Base-by-base conservation (phyloP, 2,329 filamentous ascomycete genomes). In the Apiospora arundinis region DNA sequence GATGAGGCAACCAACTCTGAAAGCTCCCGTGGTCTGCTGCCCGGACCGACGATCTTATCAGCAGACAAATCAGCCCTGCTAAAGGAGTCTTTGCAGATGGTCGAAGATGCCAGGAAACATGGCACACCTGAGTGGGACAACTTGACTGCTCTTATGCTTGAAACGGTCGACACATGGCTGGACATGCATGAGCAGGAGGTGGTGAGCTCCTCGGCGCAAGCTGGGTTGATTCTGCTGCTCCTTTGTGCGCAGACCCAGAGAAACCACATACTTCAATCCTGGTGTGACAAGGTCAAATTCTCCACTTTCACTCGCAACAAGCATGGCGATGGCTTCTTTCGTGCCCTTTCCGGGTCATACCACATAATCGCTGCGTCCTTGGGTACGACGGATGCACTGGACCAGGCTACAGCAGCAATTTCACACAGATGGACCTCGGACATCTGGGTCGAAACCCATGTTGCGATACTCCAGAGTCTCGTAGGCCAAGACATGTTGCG, bases 401-500 rank as follows among this genome's bases (percentile, higher is more conserved):
- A 68, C 1, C 60, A 72, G 14, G 83, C 85, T n/a, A 83, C 82
- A 70, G 75, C 82, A 11, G 83, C 86, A 2, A 79, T 92, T 16
- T 76, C 85, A 21, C 80, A 83, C 66, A 83, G 89, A n/a, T 92
- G 90, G 90, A 76, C 77, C 1, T 80, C 78, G 18, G 87, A 89
- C 69, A 77, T 74, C 2, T 80, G 86, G 28, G 82, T 90, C 21
- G 88, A 90, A 14, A 88, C 85, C 4, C 83, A 86, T 23, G 85
- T 87, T 3, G 83, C 88, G 1, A 86, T 92, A 37, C 80, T 92
- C 16, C 85, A 87, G 72, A 88, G 87, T 68, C 80, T 92, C 40
- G 80, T 84, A 1, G 82, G 82, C 45, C 87, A 85, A 71, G 81
- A 81, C 7, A 78, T 88, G 5, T 78, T 90, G 4, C 80, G 77